phyloP scores from a whole-genome alignment of 495 filamentous ascomycete genomes.

The Platismatia glauca region DNA sequence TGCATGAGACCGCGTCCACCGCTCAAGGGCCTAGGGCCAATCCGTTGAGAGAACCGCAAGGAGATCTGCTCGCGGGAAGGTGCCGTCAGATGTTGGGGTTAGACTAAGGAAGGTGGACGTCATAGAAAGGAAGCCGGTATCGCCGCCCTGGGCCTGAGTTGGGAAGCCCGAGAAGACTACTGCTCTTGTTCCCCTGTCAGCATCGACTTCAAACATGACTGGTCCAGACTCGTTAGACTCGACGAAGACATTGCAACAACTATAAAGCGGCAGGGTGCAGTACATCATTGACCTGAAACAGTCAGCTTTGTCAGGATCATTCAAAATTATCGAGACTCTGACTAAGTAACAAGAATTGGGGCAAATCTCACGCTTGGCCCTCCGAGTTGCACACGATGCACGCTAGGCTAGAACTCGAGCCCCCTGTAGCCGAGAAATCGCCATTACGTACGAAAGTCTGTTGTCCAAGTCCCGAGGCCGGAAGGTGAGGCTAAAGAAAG shows the following conservation, averaged over 20 bases:
- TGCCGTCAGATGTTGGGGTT: neutral
- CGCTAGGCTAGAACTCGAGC: conserved; percentile 1
- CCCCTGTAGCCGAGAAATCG: neutral
- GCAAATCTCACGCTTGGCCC: conserved; percentile 5
- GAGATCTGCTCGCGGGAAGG: neutral
- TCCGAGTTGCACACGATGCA: neutral
- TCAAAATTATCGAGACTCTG: neutral
- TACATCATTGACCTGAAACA: neutral
- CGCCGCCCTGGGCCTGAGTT: neutral
- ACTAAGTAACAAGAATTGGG: conserved; percentile 9
- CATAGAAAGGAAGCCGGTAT: neutral
- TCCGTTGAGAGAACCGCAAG: neutral
- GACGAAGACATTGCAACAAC: neutral
- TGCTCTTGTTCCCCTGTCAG: neutral
- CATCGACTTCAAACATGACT: neutral
- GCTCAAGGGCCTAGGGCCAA: neutral
- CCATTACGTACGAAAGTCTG: neutral
- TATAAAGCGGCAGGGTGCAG: neutral
- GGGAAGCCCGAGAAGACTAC: neutral
- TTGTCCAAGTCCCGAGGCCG: neutral
- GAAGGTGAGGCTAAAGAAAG: neutral
- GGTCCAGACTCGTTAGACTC: neutral
- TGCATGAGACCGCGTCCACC: neutral
- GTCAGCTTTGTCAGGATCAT: conserved; percentile 12
- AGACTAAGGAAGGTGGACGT: neutral